These are phyloP conservation scores for Neonectria ditissima DNA, from an alignment of 2,329 filamentous ascomycete species.

Conservation along the genomic window DNA sequence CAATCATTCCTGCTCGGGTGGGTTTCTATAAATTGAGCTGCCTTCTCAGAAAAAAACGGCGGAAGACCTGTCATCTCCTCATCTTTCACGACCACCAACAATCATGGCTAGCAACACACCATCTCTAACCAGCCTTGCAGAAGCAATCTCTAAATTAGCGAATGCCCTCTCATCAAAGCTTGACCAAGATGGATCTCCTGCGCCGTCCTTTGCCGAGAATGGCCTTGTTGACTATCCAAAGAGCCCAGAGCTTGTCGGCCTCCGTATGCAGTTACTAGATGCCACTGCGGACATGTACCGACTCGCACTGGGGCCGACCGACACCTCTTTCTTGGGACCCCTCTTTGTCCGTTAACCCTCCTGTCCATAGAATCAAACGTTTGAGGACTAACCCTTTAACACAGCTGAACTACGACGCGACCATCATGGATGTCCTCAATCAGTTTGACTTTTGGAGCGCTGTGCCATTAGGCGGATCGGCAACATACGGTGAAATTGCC, in stretches of 20 bases:
- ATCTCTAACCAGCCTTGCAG: slow-evolving; percentile 11
- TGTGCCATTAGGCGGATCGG: slow-evolving; percentile 38
- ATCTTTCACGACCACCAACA: neutral
- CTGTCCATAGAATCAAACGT: too few species aligned
- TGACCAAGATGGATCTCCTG: slow-evolving; percentile 15
- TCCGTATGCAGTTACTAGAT: slow-evolving; percentile 29
- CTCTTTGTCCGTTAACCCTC: slow-evolving; percentile 8
- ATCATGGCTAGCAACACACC: too few species aligned
- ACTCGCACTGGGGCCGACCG: slow-evolving; percentile 28
- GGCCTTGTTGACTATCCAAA: slow-evolving; percentile 26
- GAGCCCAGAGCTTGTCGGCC: slow-evolving; percentile 24
- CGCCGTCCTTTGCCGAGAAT: slow-evolving; percentile 16
- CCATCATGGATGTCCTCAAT: slow-evolving; percentile 35
- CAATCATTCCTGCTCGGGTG: too few species aligned
- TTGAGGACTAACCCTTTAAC: neutral
- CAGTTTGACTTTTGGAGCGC: slow-evolving; percentile 40
- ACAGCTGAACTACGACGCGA: slow-evolving; percentile 23
- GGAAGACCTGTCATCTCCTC: too few species aligned
- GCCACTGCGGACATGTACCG: slow-evolving; percentile 23
- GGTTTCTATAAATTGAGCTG: too few species aligned
- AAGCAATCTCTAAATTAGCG: slow-evolving; percentile 18
- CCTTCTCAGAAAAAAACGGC: too few species aligned
- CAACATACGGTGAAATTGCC: slow-evolving; percentile 41
- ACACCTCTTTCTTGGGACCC: slow-evolving; percentile 17
- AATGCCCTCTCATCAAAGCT: slow-evolving; percentile 20